Base-by-base conservation (phyloP, 805 yeast genomes). In the Lipomyces chichibuensis region DNA sequence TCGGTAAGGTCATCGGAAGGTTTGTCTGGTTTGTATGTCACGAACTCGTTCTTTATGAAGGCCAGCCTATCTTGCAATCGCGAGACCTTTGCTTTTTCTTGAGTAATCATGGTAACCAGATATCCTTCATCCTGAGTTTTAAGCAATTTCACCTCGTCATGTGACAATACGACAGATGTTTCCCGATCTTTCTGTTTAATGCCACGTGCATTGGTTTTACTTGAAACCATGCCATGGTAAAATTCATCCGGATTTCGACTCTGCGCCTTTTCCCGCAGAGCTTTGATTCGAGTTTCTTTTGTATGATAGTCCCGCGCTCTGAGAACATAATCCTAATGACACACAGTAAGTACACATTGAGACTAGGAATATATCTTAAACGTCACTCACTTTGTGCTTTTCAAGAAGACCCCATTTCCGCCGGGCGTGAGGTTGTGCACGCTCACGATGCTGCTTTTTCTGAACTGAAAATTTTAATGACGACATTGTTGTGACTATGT, bases 361-460 rank as follows among this genome's bases (percentile, higher is more conserved):
- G 3, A 9, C 23, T 49, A 27, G 17, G 9, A 14, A 33, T 7
- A 52, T 6, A 52, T 23, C 11, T n/a, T 4, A 23, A 9, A 20
- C 17, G 13, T 23, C 35, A 27, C 67, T 17, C 14, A 63, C 67
- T 66, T 90, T 89, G 82, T 95, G 95, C 84, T 95, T 95, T 79
- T 95, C 99, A 57, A 95, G 83, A 46, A 93, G 86, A 54, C 99
- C 99, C 78, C 84, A 87, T 76, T 85, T 85, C 73, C 85, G 81
- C 65, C 99, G 84, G 57, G 85, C 87, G 58, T 81, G 82, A 0
- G 94, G 90, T 79, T 95, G 99, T 5, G 97, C 85, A 74, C 99
- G 86, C 81, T 95, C 99, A 66, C 92, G 83, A 75, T 95, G 99
- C 81, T 95, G 98, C 76, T 92, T 95, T 82, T 96, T 95, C 78